A percentile compares a stretch with the other conserved stretches of the same genome.
phyloP scores from a whole-genome alignment of 139 green algal genomes.

The Ettlia oleoabundans region DNA sequence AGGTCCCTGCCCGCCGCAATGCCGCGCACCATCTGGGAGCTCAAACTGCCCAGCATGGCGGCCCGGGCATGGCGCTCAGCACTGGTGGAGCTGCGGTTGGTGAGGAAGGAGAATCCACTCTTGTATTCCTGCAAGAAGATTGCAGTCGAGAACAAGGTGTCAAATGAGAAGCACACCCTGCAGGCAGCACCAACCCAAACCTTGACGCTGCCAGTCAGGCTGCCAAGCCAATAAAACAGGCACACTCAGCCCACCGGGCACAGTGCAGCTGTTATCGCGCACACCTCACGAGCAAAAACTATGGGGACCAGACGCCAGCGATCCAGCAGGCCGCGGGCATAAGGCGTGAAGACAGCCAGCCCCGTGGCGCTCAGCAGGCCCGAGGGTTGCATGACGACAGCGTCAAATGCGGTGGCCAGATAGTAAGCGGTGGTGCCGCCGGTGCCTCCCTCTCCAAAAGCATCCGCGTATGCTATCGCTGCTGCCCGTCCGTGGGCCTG shows the following conservation, averaged over 20 bases:
- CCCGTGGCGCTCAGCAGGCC: constrained; percentile 78
- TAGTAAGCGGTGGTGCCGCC: constrained; percentile 46
- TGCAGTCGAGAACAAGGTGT: too few species aligned
- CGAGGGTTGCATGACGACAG: constrained; percentile 82
- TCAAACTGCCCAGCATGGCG: constrained; percentile 81
- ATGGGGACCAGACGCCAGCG: not conserved
- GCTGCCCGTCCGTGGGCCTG: not conserved
- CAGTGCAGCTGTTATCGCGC: too few species aligned
- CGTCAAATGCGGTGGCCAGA: constrained; percentile 71
- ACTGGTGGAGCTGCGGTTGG: constrained; percentile 74
- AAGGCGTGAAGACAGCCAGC: constrained; percentile 75
- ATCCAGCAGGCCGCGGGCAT: constrained; percentile 38
- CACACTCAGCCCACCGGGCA: too few species aligned
- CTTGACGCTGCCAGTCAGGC: too few species aligned
- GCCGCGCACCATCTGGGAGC: constrained; percentile 65
- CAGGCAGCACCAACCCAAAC: too few species aligned
- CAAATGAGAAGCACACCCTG: not conserved
- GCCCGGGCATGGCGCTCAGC: constrained; percentile 75
- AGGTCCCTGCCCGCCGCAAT: constrained; percentile 74
- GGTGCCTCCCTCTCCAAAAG: not conserved
- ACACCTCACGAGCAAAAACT: not conserved
- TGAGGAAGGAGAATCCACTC: constrained; percentile 83
- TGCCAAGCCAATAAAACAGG: too few species aligned
- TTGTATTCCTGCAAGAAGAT: constrained; percentile 46
- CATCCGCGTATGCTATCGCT: not conserved